phyloP scores from a whole-genome alignment of 345 rosid species.

The Syzygium aqueum region DNA sequence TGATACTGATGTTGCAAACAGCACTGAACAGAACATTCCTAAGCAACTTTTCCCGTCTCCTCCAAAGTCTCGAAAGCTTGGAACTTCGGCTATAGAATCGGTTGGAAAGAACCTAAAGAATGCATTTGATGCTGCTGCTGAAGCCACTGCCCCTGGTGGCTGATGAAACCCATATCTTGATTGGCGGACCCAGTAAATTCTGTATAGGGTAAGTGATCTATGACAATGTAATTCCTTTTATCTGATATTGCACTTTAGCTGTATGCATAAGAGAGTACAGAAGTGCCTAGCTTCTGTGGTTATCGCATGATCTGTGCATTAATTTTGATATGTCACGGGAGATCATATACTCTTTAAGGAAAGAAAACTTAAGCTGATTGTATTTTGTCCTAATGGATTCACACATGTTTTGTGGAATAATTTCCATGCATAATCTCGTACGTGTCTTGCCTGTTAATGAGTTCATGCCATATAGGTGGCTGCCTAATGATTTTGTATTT shows the following conservation, averaged over 20 bases:
- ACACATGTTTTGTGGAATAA: background rate
- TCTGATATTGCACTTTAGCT: background rate
- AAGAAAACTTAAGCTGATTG: background rate
- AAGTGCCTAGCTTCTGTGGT: background rate
- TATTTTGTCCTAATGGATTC: background rate
- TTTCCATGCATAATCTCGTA: background rate
- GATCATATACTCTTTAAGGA: background rate
- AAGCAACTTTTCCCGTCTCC: slow-evolving; percentile 4
- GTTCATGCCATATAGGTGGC: background rate
- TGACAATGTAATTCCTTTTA: background rate
- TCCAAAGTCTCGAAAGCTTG: slow-evolving; percentile 8
- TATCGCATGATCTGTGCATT: background rate
- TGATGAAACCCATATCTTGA: background rate
- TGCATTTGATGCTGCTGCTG: slow-evolving; percentile 1
- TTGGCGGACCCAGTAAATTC: background rate
- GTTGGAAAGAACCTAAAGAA: slow-evolving; percentile 4
- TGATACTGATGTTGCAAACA: background rate
- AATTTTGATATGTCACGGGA: background rate
- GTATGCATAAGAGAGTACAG: background rate
- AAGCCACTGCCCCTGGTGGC: background rate
- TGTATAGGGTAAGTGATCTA: background rate
- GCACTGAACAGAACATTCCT: background rate
- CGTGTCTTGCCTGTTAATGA: background rate
- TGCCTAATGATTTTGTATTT: background rate
- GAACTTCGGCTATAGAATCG: background rate